A percentile compares a stretch with the other conserved stretches of the same genome.
Evolutionary conservation across 495 filamentous ascomycete genomes (phyloP).

Genomic region (Daldinia loculata): DNA sequence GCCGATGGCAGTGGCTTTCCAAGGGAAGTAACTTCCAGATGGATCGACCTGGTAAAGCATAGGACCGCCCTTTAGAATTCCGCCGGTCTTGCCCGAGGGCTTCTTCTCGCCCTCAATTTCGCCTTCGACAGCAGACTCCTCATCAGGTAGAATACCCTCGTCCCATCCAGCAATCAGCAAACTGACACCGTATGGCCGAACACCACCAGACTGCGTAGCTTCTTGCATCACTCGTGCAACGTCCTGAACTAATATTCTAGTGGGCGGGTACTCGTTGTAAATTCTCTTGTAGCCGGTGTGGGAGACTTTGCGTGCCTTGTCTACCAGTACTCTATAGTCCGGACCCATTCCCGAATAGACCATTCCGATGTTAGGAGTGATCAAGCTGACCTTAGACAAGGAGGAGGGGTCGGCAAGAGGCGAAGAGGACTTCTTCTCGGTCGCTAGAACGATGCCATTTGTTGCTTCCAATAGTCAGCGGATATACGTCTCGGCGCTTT

Average conservation of each 20-base stretch:
- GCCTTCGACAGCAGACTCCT: constrained; percentile 52
- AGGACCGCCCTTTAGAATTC: constrained; percentile 93
- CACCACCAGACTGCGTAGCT: constrained; percentile 96
- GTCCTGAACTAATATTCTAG: constrained; percentile 97
- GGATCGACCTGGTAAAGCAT: constrained; percentile 99
- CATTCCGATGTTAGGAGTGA: constrained; percentile 99
- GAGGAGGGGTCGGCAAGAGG: constrained; percentile 93
- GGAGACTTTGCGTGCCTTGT: constrained; percentile 97
- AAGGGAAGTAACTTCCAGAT: constrained; percentile 95
- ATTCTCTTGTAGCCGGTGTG: constrained; percentile 99
- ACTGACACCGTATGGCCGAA: constrained; percentile 96
- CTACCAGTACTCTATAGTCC: constrained; percentile 96
- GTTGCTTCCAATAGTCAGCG: constrained; percentile 68
- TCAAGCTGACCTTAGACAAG: constrained; percentile 94
- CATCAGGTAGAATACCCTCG: constrained; percentile 88
- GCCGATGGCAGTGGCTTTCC: constrained; percentile 99
- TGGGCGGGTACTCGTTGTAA: constrained; percentile 99
- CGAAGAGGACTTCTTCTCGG: constrained; percentile 98
- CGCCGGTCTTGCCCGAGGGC: constrained; percentile 82
- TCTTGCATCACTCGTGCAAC: constrained; percentile 98
- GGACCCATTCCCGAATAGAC: constrained; percentile 99
- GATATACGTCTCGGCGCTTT: neutral
- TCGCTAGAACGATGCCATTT: constrained; percentile 98
- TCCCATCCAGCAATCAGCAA: constrained; percentile 98
- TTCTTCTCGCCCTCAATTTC: constrained; percentile 72